These are phyloP conservation scores for Rhynchospora pubera DNA, from an alignment of 176 grass and related monocot species.

Conservation along the genomic window DNA sequence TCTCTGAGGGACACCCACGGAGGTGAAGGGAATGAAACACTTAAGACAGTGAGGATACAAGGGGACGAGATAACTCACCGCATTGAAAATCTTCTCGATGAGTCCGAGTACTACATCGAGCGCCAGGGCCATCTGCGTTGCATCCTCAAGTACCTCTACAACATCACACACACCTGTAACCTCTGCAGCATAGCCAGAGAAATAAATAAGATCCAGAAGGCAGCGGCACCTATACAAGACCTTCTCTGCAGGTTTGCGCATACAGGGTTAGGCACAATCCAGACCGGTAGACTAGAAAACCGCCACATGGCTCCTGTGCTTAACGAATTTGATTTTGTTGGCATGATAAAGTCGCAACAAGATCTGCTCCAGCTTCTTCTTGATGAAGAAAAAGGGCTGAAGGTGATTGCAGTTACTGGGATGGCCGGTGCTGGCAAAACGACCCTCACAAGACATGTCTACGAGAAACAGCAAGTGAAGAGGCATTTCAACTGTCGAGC, in stretches of 20 bases:
- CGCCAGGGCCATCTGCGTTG: neutral
- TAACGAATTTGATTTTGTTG: neutral
- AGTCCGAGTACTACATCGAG: neutral
- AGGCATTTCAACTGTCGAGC: conserved; percentile 8
- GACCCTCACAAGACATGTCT: conserved; percentile 8
- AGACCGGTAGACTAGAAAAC: conserved; percentile 4
- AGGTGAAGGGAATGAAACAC: neutral
- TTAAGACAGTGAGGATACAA: conserved; percentile 11
- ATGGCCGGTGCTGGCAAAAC: conserved; percentile 15
- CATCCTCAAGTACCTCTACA: conserved; percentile 12
- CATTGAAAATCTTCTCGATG: conserved; percentile 10
- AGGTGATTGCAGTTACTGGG: conserved; percentile 1
- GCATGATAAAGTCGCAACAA: neutral
- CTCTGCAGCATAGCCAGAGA: neutral
- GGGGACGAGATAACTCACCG: neutral
- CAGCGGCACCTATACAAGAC: neutral
- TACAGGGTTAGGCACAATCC: neutral
- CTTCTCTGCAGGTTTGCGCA: conserved; percentile 2
- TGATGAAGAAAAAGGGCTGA: neutral
- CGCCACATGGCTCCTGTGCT: conserved; percentile 4
- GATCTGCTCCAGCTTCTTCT: conserved; percentile 3
- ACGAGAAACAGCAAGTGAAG: conserved; percentile 14
- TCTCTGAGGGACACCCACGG: conserved; percentile 3
- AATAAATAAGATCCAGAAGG: conserved; percentile 1
- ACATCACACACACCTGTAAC: neutral